Evolutionary conservation across 1,284 basidiomycete genomes (phyloP), one percentile per base, ranked within the genome.

Genomic region (Neonothopanus nambi): DNA sequence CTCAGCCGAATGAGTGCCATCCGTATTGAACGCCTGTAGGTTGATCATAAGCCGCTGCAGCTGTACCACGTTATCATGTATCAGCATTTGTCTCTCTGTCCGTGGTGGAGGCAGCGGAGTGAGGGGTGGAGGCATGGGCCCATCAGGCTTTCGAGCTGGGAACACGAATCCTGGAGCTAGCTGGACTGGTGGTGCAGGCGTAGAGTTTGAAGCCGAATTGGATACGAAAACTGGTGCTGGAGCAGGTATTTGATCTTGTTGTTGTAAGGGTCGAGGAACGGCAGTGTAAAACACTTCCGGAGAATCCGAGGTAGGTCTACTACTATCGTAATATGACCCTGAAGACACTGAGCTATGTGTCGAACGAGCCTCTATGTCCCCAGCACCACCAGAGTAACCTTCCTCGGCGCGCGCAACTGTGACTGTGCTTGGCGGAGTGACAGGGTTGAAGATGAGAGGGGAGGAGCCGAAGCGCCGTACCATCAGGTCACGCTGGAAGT

Each of bases 231-330:
- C 30, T 24, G 23, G 41, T 7, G 41, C 37, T 2, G 41, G 40
- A 33, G 48, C 18, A 12, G 39, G 9, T 13, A 5, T 12, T 15
- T 8, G 30, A 15, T 17, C 4, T 24, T 36, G 20, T 17, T 20
- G 41, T 21, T 6, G 26, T 23, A 21, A 23, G 13, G 40, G 40
- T 24, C 49, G 49, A 12, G 49, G 49, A 24, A 51, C 49, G 3
- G 49, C 49, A 2, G 49, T 51, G 21, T 51, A 51, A 42, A 51
- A 51, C 8, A 51, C 18, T 12, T 21, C 23, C 12, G 49, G 49
- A 24, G 49, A 51, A 42, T 51, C 49, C 2, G 49, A 51, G 18
- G 30, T 33, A 33, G 30, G 30, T 33, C 30, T 33, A 33, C 30
- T 33, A 33, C 30, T 33, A 2, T 33, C 30, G 8, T 33, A 33